These are phyloP conservation scores for Pyrus pyrifolia DNA, from an alignment of 306 rosid genomes.

Conservation along the genomic window DNA sequence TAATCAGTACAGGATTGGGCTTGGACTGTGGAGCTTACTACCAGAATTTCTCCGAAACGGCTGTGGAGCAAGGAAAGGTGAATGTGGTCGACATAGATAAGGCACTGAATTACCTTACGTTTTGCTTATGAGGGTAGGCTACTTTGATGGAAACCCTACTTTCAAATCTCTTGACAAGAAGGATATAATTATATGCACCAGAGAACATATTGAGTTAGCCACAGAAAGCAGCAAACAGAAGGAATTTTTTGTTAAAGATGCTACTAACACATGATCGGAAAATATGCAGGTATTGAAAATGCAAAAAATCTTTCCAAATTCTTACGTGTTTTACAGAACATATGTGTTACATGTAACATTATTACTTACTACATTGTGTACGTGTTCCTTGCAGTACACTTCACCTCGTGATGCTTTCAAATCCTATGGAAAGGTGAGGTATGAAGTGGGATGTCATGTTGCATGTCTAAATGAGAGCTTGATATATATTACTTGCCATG, in stretches of 20 bases:
- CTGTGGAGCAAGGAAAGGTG: slow-evolving; percentile 3
- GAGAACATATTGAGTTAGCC: slow-evolving; percentile 11
- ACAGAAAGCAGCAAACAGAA: slow-evolving; percentile 24
- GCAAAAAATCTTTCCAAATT: too few relatives aligned
- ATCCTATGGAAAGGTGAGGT: neutral
- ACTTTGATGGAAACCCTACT: slow-evolving; percentile 6
- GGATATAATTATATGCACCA: neutral
- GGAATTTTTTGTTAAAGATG: neutral
- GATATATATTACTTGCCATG: slow-evolving; percentile 5
- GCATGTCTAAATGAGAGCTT: neutral
- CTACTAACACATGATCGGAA: slow-evolving; percentile 10
- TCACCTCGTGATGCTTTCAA: slow-evolving; percentile 13
- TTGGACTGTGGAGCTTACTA: slow-evolving; percentile 14
- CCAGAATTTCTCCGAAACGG: neutral
- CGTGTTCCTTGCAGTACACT: neutral
- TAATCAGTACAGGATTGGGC: neutral
- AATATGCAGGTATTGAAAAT: slow-evolving; percentile 7
- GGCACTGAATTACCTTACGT: neutral
- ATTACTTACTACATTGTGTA: neutral
- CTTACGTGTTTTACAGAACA: too few relatives aligned
- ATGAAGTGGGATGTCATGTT: slow-evolving; percentile 16
- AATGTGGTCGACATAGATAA: slow-evolving; percentile 5
- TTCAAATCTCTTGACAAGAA: neutral
- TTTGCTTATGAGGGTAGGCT: slow-evolving; percentile 13
- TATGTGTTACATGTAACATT: too few relatives aligned